Percentiles rank a stretch among this genome's conserved stretches.
phyloP scores from a whole-genome alignment of 2,329 filamentous ascomycete genomes.

The Neonectria faginata region DNA sequence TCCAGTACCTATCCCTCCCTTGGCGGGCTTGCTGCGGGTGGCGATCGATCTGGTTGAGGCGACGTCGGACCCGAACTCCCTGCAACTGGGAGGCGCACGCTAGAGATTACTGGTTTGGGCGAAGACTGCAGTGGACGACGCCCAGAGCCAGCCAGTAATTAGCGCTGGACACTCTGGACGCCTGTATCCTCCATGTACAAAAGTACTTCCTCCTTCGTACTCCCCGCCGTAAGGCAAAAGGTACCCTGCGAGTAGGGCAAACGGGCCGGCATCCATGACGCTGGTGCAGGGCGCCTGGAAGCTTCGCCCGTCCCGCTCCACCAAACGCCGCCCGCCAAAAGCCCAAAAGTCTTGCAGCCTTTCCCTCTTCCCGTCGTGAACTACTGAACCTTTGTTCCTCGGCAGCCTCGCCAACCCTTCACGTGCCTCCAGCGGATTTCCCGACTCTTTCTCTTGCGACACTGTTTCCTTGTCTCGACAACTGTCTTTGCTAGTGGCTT shows the following conservation, averaged over 20 bases:
- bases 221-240: not conserved
- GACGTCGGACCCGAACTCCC: conserved; percentile 3
- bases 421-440: conserved; percentile 18
- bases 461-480: not conserved
- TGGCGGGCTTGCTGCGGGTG: conserved; percentile 22
- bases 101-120: conserved; percentile 40
- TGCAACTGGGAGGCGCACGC: conserved; percentile 33
- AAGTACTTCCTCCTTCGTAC: not conserved
- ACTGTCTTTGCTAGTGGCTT: not conserved
- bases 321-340: conserved; percentile 34
- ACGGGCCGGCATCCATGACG: conserved; percentile 37
- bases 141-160: not conserved
- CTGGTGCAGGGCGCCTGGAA: conserved; percentile 41
- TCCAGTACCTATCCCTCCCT: too few species aligned
- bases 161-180: too few species aligned
- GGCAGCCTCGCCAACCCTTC: conserved; percentile 28
- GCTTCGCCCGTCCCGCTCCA: conserved; percentile 37
- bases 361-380: conserved; percentile 39
- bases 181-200: not conserved
- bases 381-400: conserved; percentile 26
- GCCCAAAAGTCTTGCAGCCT: conserved; percentile 41
- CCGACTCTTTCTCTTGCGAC: conserved; percentile 23
- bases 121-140: conserved; percentile 15
- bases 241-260: conserved; percentile 7
- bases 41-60: conserved; percentile 38